Base-by-base conservation (phyloP, 257 asterid genomes). In the Nicotiana tomentosiformis region DNA sequence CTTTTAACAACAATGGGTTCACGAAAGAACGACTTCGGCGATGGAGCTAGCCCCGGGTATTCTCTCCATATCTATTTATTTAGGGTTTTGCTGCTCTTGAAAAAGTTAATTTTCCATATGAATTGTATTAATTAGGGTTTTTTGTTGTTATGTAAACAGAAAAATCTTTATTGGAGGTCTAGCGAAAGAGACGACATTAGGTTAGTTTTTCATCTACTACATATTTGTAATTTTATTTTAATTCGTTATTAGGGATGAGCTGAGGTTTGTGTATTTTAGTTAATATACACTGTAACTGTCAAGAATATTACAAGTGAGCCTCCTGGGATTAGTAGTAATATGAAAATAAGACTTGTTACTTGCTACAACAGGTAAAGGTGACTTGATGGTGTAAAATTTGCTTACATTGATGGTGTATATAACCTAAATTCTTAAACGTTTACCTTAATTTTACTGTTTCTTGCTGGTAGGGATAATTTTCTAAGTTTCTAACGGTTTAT, bases 1-100 rank as follows among this genome's bases (percentile, higher is more conserved):
- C 82, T 82, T 66, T 43, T 83, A 43, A 9, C 51, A 43, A 43
- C 32, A 5, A 95, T 93, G 99, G 96, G 92, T 83, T 91, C 98
- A 82, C 88, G 80, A 90, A 91, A 89, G 82, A 82, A 91, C 5
- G 97, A 94, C 88, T 95, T 90, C 55, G 97, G 98, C 12, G 95
- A 95, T 80, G 96, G 97, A 80, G 97, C 98, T 81, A 95, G 94
- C 89, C 99, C 95, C 2, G 97, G 99, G 98, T 95, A 66, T 89
- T 57, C 10, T 78, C 10, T 69, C 62, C 66, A 55, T 61, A 5
- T 66, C 11, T 39, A 0, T 14, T 53, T 53, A 12, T 43, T 43
- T 37, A 69, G 56, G 32, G 6, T 43, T 69, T 18, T n/a, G 3
- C 11, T 70, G 1, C 35, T 43, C 5, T 20, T 39, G n/a, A 2